Base-by-base conservation (phyloP, 2,329 filamentous ascomycete genomes). In the Diaporthe destruens region DNA sequence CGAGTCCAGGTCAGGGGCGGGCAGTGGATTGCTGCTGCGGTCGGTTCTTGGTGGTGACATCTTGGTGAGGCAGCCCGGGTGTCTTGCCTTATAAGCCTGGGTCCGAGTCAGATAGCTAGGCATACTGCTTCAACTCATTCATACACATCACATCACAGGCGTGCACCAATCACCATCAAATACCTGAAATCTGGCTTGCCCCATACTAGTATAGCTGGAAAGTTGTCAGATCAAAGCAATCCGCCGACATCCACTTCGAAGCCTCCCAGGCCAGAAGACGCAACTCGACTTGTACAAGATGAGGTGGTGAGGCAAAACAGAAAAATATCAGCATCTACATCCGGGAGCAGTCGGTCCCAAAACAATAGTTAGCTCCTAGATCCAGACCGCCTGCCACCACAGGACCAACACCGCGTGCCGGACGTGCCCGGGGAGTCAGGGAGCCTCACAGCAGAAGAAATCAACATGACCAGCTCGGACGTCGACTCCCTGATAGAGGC, bases 391-490 rank as follows among this genome's bases (percentile, higher is more conserved):
- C 77, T 75, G 32, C 76, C 76, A 0, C 70, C 76, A 1, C 71
- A 77, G 20, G 74, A 78, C 4, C 63, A 81, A 8, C 77, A 76
- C 4, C 74, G 75, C 39, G 78, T 78, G 44, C 54, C 77, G 23
- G 67, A 76, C 18, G 69, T 80, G 7, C 78, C 80, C 51, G 23
- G 68, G n/a, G 49, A 75, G 0, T 72, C 72, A 36, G 82, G 82
- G 0, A 75, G 82, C 6, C 73, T 85, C 0, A 80, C 80, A 0
- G 72, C 78, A 0, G 55, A 75, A 7, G 83, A 85, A 72, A 74
- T 84, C 11, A 77, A 80, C 16, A 81, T 86, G 42, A 85, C 84
- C 0, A 77, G 81, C 23, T 78, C 80, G 34, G 80, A 80, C 69
- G 80, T 79, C 6, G 72, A 77, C 4, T 77, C 77, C 20, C 76